Evolutionary conservation across 106 monocot species (phyloP).

Genomic region (Posidonia australis): DNA sequence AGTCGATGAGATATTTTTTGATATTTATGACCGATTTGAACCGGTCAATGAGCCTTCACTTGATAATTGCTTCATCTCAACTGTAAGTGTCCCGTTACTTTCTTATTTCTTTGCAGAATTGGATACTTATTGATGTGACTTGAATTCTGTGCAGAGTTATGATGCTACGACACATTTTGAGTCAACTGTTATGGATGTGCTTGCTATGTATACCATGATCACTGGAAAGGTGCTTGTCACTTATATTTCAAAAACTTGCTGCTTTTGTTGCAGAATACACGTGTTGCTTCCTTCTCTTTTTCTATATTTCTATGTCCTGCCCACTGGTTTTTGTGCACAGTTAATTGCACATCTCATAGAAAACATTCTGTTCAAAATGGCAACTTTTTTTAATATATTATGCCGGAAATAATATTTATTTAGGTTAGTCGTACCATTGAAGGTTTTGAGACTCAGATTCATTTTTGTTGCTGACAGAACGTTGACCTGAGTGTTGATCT

Average conservation of each 20-base stretch:
- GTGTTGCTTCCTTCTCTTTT: too few relatives aligned
- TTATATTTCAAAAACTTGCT: too few relatives aligned
- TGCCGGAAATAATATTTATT: too few relatives aligned
- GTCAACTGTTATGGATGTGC: conserved; percentile 87
- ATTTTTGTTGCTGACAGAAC: conserved; percentile 19
- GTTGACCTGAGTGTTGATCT: conserved; percentile 69
- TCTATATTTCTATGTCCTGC: too few relatives aligned
- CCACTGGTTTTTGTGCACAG: too few relatives aligned
- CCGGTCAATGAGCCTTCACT: conserved; percentile 75
- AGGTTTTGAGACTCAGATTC: not conserved
- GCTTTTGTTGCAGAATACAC: too few relatives aligned
- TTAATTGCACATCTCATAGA: too few relatives aligned
- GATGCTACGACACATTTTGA: conserved; percentile 98
- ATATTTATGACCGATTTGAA: conserved; percentile 71
- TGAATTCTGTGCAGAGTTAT: conserved; percentile 59
- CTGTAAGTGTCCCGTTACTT: conserved; percentile 37
- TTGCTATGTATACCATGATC: conserved; percentile 74
- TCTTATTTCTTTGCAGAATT: not conserved
- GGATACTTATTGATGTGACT: not conserved
- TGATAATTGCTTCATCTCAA: conserved; percentile 89
- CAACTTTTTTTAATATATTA: too few relatives aligned
- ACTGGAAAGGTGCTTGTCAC: conserved; percentile 89
- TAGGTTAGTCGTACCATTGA: too few relatives aligned
- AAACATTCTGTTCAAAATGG: too few relatives aligned
- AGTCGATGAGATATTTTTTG: conserved; percentile 86